A percentile compares a stretch with the other conserved stretches of the same genome.
These are phyloP conservation scores for Trametes pubescens DNA, from an alignment of 1,284 basidiomycete species.

Conservation along the genomic window DNA sequence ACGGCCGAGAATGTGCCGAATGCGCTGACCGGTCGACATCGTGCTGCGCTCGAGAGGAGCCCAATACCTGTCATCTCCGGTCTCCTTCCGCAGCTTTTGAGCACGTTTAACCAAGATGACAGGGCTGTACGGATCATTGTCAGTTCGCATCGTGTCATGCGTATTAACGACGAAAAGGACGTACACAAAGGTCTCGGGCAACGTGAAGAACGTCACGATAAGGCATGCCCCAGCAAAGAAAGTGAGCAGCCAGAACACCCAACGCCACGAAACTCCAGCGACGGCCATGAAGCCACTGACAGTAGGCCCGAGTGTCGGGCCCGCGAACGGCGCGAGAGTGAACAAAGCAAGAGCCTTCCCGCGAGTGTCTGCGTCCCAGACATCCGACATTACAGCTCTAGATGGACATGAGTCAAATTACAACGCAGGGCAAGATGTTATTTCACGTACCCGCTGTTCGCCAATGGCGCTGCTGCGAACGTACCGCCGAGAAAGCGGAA, in stretches of 20 bases:
- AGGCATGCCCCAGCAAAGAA: slow-evolving; percentile 65
- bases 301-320: slow-evolving; percentile 72
- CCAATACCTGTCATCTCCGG: slow-evolving; percentile 65
- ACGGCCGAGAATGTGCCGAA: slow-evolving; percentile 46
- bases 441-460: slow-evolving; percentile 40
- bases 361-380: slow-evolving; percentile 47
- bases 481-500: slow-evolving; percentile 45
- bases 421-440: too few species aligned
- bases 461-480: slow-evolving; percentile 43
- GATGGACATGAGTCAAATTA: neutral
- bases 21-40: slow-evolving; percentile 41
- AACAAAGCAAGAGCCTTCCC: slow-evolving; percentile 47
- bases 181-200: slow-evolving; percentile 78
- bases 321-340: slow-evolving; percentile 75
- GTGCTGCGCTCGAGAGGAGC: slow-evolving; percentile 47
- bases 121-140: slow-evolving; percentile 43
- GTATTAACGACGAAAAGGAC: slow-evolving; percentile 24
- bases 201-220: slow-evolving; percentile 65
- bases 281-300: slow-evolving; percentile 65
- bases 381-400: slow-evolving; percentile 46
- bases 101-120: slow-evolving; percentile 54
- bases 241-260: slow-evolving; percentile 81
- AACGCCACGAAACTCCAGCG: slow-evolving; percentile 66
- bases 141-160: neutral
- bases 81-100: slow-evolving; percentile 47